Evolutionary conservation across 129 eudicot species (phyloP), one percentile per base, ranked within the genome.

Genomic region (Lonicera japonica): DNA sequence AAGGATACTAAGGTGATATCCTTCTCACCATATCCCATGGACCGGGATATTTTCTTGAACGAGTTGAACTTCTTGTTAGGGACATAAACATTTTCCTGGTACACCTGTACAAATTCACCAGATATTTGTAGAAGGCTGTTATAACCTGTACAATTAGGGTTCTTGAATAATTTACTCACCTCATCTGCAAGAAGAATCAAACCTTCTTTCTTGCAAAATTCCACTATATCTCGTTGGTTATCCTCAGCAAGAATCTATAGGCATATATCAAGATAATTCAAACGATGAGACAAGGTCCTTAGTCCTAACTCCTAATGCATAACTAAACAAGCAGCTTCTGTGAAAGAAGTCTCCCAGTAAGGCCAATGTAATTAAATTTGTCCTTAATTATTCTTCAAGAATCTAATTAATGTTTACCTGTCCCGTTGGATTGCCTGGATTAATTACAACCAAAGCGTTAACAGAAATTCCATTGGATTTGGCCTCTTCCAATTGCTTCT

Each of bases 381-480:
- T 5, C 61, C 47, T 11, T 29, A n/a, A 46, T 55, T 16, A 1
- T 9, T 24, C 39, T 23, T 46, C 29, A 3, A 1, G 6, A 64
- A 52, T 22, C 1, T 48, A 64, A 57, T 16, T 23, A 62, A 47
- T 22, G 25, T 21, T 63, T 73, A 88, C 99, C 96, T 94, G 99
- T 63, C 99, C 99, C 2, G 99, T 94, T 41, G 99, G 99, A 73
- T 94, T 94, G 69, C 99, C 99, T 17, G 99, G 99, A 75, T 94
- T 94, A 60, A 94, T 94, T 16, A 94, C 99, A 56, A 88, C 99
- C 81, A 94, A 77, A 23, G 99, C 96, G 63, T 90, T 86, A 36
- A 94, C 96, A 50, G 62, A 55, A 21, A 83, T 69, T 22, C 96
- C 99, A 62, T 88, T 86, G 61, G 89, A 79, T 73, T 76, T 85